Base-by-base conservation (phyloP, 106 monocot genomes). In the Dactylorhiza incarnata region DNA sequence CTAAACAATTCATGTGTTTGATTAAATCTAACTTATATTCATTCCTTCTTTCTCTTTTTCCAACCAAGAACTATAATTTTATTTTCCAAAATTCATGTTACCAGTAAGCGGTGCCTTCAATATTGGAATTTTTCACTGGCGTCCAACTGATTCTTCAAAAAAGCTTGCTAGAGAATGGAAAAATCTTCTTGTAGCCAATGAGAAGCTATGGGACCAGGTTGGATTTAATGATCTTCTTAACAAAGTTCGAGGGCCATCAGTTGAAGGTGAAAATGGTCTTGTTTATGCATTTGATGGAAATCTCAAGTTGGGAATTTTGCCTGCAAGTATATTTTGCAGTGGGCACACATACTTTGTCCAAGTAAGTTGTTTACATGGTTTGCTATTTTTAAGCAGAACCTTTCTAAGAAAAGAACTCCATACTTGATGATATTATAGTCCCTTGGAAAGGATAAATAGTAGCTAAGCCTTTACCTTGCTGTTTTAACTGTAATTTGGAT, bases 321-420 rank as follows among this genome's bases (percentile, higher is more conserved):
- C 99, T 45, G 86, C 99, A n/a, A 99, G 94, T 76, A 91, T 99
- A 83, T 99, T 99, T 73, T 99, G 97, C 82, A 94, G 94, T 82
- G 97, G 97, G 12, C 97, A 99, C 61, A 99, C 97, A 67, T 99
- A 88, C 68, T 99, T 99, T 85, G 89, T 99, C 49, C 95, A 96
- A 89, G 95, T 93, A 92, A 72, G 72, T 72, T 49, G n/a, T 14
- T 49, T 72, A 45, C 0, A 0, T 49, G 10, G 11, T 49, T 52
- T 3, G 7, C 37, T 50, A 12, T 71, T 53, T 4, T 49, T 22
- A 3, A 22, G 13, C 4, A 72, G 22, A 49, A 20, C 37, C 2
- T 72, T 37, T 37, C 37, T 37, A 2, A 37, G 37, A 37, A 44
- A 13, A 37, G 43, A 37, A 68, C 13, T 37, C n/a, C 6, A 45